These are phyloP conservation scores for Podospora fimiseda DNA, from an alignment of 495 filamentous ascomycete species.

Conservation along the genomic window DNA sequence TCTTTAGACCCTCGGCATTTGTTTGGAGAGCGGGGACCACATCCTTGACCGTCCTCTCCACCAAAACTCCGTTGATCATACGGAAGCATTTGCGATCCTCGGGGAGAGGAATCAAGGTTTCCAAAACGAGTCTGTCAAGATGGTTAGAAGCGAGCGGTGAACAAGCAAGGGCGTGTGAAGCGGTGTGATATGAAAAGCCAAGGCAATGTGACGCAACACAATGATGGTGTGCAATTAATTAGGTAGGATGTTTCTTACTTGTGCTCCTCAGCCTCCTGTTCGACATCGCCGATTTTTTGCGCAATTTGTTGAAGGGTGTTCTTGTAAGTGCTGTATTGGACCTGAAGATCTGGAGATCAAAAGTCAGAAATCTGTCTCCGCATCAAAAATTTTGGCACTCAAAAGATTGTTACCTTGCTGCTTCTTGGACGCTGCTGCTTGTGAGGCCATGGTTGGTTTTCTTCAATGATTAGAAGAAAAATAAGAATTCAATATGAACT, in stretches of 20 bases:
- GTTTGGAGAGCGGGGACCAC: conserved; percentile 85
- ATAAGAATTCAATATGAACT: background rate
- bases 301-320: conserved; percentile 89
- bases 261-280: conserved; percentile 95
- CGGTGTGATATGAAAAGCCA: conserved; percentile 29
- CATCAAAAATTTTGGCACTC: background rate
- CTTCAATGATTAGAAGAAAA: background rate
- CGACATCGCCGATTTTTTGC: conserved; percentile 92
- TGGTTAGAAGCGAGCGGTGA: conserved; percentile 30
- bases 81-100: conserved; percentile 94
- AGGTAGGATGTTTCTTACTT: conserved; percentile 57
- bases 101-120: conserved; percentile 79
- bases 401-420: conserved; percentile 69
- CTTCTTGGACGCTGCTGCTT: conserved; percentile 51
- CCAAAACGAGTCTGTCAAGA: conserved; percentile 78
- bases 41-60: conserved; percentile 88
- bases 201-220: conserved; percentile 19
- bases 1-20: conserved; percentile 92
- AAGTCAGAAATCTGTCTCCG: conserved; percentile 12
- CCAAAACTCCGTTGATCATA: conserved; percentile 94
- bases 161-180: conserved; percentile 15
- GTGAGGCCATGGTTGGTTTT: conserved; percentile 34
- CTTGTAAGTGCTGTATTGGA: conserved; percentile 93
- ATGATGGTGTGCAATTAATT: conserved; percentile 5
- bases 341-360: conserved; percentile 67